Evolutionary conservation across 2,329 filamentous ascomycete genomes (phyloP), one percentile per base, ranked within the genome.

Genomic region (Hypoxylon sp.): DNA sequence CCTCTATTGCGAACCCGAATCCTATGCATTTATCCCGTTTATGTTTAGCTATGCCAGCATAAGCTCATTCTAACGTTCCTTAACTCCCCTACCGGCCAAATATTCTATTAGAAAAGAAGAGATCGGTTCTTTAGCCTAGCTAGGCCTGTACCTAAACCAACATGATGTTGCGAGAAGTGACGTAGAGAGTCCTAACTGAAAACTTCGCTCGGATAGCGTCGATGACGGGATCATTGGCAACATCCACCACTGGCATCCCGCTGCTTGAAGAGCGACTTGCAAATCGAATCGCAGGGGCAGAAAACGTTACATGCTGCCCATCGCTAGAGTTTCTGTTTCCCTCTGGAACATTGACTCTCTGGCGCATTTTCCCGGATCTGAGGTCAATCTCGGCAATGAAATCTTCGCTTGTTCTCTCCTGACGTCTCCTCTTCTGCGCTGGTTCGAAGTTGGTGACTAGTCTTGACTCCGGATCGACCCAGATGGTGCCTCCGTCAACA

Each of bases 301-400:
- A 73, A 57, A 75, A 75, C 5, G 69, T 59, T 4, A 75, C 63
- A 53, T 74, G 70, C 10, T 70, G 46, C 2, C 74, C 73, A 43
- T 73, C 72, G 9, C 63, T 65, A 3, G 67, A 62, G 46, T 63
- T 52, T 28, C 65, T 63, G n/a, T 73, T 68, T 32, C 66, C 63
- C 30, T 72, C 69, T 3, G 74, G 73, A 2, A 75, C 71, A 36
- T 73, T 74, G 41, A 75, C 69, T 50, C 70, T 63, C 46, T 73
- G 74, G 5, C 71, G 69, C 66, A 75, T 75, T 60, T 73, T 73
- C 34, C 74, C 74, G 14, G 69, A 69, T 21, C 73, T 69, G 5
- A 75, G 55, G 38, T 74, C 72, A n/a, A 75, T 64, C 49, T 75
- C 74, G 5, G 73, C 74, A 48, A 75, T 71, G 57, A 75, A 74